Evolutionary conservation across 2,329 filamentous ascomycete genomes (phyloP), one percentile per base, ranked within the genome.

Genomic region (Penicillium decumbens): DNA sequence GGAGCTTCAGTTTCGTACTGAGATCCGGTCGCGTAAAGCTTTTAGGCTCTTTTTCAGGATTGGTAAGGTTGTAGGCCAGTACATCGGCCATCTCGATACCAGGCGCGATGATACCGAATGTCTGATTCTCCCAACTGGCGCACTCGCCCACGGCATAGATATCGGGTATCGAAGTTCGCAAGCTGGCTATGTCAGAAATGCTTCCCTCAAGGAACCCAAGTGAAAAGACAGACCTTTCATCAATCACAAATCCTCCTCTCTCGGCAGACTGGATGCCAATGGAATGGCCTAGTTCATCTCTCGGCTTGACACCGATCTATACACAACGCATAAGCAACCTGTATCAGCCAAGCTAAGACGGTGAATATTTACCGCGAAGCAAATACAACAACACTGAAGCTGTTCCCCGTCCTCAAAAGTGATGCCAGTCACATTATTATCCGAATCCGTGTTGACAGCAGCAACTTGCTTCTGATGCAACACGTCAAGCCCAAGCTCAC

Each of bases 41-140:
- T 28, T 87, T 77, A 1, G 81, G 81, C 6, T 81, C 70, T 65
- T 92, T 87, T 2, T 82, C 78, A 64, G 86, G 85, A 28, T 88
- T 87, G 65, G 90, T 95, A 50, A 96, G 80, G 68, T 95, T 95
- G 75, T 93, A 95, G 9, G 90, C 83, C 3, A 95, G 80, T 1
- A 95, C 84, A 59, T 95, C 90, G 0, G 91, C 91, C 88, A 95
- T 95, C 69, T 95, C 91, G 30, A 95, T 80, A 15, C 90, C 90
- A 0, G 90, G 90, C 0, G 87, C 89, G 59, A 96, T 95, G 18
- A 96, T 80, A 5, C 90, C 90, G 58, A 89, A 95, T 0, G 88
- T 90, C 69, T 93, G 87, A 58, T 82, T 85, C 55, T 91, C 80
- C 88, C 89, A 95, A 72, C 85, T 93, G 4, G 90, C 89, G 61